Base-by-base conservation (phyloP, 129 eudicot genomes). In the Flaveria ramosissima region DNA sequence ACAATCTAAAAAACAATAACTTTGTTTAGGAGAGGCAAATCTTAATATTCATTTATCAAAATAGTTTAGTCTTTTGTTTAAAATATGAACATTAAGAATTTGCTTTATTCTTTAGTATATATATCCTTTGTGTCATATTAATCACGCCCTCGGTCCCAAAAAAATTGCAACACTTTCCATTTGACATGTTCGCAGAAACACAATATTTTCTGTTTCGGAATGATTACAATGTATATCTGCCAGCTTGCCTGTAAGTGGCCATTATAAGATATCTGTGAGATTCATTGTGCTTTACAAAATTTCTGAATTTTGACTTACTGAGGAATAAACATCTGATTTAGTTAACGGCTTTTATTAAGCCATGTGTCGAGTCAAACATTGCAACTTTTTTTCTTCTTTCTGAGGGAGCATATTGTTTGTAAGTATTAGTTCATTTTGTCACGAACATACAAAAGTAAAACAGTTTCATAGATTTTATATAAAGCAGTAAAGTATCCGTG, bases 21-120 rank as follows among this genome's bases (percentile, higher is more conserved):
- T 26, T 46, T 47, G 59, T 70, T 47, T 70, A 9, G 74, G 74
- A 47, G 59, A 70, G 43, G 72, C 32, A 70, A 23, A 70, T 47
- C 60, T 47, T 70, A 41, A 70, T 23, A 26, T 47, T 46, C 74
- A 36, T 2, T 14, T 32, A 36, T 64, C 46, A 64, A 32, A n/a
- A 15, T 32, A 64, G 70, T 7, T 30, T 21, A 64, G 24, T 15
- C 48, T 64, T 64, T 32, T 30, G 70, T 36, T 64, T n/a, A 70
- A 21, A 47, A 13, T 46, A 46, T 9, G 39, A 68, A 21, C 55
- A 45, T 12, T 46, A 20, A 47, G 21, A 70, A 46, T 26, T 70
- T 48, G 43, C 60, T 52, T 71, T 14, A 36, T 71, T 16, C 10
- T 7, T 26, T 24, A 7, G 4, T 70, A 48, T 23, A 12, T 15